Base-by-base conservation (phyloP, 768 basidiomycete genomes). In the Phanerodontia chrysosporium region DNA sequence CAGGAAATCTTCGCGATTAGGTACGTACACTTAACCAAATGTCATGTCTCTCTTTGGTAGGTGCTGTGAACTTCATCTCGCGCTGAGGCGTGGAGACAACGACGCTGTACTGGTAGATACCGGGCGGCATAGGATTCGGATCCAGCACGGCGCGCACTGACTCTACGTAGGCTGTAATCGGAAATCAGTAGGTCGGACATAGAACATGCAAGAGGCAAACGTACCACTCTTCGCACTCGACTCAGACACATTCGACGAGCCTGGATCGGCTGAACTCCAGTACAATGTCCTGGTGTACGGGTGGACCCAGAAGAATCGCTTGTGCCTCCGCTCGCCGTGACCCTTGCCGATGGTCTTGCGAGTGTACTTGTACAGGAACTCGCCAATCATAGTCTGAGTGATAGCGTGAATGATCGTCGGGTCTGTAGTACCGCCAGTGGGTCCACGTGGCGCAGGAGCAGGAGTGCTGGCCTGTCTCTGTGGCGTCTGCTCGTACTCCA, bases 371-470 rank as follows among this genome's bases (percentile, higher is more conserved):
- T 91, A 92, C 76, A 99, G 73, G 75, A 95, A 98, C 78, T 98
- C 96, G 51, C 97, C 96, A 64, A 98, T 98, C 97, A 99, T 99
- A 24, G 95, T 97, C 78, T 98, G 96, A 16, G 97, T 99, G 65
- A 98, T 98, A 1, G 95, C 90, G 70, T 98, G 96, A 64, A 98
- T 97, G 67, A 97, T 76, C 1, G 80, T 75, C 3, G 95, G 95
- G 68, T 99, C 96, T 27, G 96, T 97, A 21, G 86, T 75, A 46
- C 77, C 80, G 39, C 53, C 64, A 29, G 61, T 45, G 1, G 64
- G 48, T 22, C 39, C 27, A 22, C 57, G 64, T 7, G 60, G 68
- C 2, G 64, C 51, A 32, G 63, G 64, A 21, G 72, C 13, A 13
- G 36, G 22, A 6, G 13, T 9, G 35, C 24, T 32, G 13, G 22